Conservation (phyloP, 345 rosid species). For the Syzygium aromaticum region DNA sequence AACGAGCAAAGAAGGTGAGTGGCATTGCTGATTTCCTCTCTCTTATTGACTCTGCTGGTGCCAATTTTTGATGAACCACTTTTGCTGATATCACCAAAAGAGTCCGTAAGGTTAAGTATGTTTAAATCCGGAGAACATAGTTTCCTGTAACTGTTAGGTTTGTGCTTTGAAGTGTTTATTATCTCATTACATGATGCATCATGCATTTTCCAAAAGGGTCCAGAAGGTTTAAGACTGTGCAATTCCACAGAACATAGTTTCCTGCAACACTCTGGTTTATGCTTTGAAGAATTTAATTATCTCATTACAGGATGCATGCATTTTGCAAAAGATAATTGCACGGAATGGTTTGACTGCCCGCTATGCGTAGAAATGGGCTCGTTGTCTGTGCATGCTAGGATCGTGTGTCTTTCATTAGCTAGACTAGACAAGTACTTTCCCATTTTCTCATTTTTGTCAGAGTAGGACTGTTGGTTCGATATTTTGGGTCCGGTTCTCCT, state of each 20-base stretch:
- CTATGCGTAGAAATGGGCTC: neutral
- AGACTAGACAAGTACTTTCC: neutral
- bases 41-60: neutral
- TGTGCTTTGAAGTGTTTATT: neutral
- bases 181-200: neutral
- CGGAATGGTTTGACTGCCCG: neutral
- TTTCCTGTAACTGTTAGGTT: neutral
- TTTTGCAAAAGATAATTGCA: neutral
- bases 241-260: neutral
- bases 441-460: neutral
- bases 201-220: neutral
- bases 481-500: neutral
- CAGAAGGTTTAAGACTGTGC: neutral
- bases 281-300: neutral
- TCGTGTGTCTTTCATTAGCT: neutral
- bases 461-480: neutral
- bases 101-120: neutral
- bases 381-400: neutral
- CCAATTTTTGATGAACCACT: neutral
- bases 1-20: conserved; percentile 90
- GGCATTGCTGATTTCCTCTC: neutral
- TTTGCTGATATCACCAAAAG: neutral
- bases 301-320: neutral
- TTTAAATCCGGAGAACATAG: neutral
- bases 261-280: neutral